Evolutionary conservation across 1,139 yeast genomes (phyloP).

Genomic region (Magnusiomyces magnusii): DNA sequence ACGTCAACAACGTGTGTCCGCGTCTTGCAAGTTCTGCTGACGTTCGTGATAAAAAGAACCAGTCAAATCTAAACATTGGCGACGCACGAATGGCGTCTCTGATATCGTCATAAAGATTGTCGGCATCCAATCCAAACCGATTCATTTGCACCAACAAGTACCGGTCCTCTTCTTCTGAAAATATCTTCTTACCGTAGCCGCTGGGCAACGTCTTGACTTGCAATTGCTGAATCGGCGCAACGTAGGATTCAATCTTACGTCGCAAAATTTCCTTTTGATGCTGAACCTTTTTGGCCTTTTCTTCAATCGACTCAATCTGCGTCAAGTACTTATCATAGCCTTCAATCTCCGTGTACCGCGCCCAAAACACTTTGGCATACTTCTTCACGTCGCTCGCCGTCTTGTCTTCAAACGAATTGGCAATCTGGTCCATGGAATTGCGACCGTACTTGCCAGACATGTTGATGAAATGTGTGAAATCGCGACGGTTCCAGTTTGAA

Average conservation of each 20-base stretch:
- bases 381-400: constrained; percentile 57
- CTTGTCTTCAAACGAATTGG: constrained; percentile 56
- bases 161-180: constrained; percentile 80
- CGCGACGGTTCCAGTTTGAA: constrained; percentile 78
- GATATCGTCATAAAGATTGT: constrained; percentile 63
- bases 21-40: constrained; percentile 80
- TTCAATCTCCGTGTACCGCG: constrained; percentile 59
- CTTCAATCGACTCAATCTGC: constrained; percentile 88
- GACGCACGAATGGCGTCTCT: constrained; percentile 67
- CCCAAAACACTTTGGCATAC: constrained; percentile 72
- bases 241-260: constrained; percentile 52
- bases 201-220: constrained; percentile 72
- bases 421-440: constrained; percentile 49
- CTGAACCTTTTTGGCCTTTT: constrained; percentile 52
- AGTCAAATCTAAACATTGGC: constrained; percentile 77
- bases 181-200: constrained; percentile 77
- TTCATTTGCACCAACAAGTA: constrained; percentile 66
- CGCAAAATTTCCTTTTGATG: constrained; percentile 60
- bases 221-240: constrained; percentile 70
- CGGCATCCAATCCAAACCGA: constrained; percentile 67
- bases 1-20: constrained; percentile 66
- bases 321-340: constrained; percentile 78
- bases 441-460: constrained; percentile 78
- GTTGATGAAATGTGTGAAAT: constrained; percentile 77
- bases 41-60: constrained; percentile 81